Evolutionary conservation across 352 stramenopile species (phyloP).

Genomic region (Saprolegnia diclina): DNA sequence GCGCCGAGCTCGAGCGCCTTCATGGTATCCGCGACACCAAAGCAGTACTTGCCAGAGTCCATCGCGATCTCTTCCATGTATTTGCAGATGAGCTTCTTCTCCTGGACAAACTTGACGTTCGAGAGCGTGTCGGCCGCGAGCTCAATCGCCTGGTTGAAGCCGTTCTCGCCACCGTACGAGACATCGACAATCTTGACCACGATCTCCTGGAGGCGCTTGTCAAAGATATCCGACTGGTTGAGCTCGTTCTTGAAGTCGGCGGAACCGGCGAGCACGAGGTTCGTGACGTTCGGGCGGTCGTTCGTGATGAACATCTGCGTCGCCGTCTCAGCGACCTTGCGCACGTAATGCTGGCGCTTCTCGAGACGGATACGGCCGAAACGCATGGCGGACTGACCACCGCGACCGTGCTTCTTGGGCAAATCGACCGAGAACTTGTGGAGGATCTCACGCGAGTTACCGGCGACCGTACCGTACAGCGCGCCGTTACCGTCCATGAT

Average conservation of each 20-base stretch:
- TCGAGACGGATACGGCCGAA: conserved; percentile 99
- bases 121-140: conserved; percentile 94
- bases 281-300: conserved; percentile 96
- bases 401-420: conserved; percentile 99
- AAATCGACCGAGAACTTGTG: conserved; percentile 97
- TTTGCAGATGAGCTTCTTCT: conserved; percentile 99
- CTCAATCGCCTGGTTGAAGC: conserved; percentile 99
- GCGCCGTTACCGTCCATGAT: conserved; percentile 99
- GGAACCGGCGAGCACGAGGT: conserved; percentile 96
- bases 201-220: conserved; percentile 92
- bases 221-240: conserved; percentile 95
- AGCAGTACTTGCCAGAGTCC: conserved; percentile 99
- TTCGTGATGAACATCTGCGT: conserved; percentile 99
- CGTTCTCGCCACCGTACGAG: conserved; percentile 98
- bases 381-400: conserved; percentile 99
- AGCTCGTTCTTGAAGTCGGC: conserved; percentile 99
- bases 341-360: conserved; percentile 99
- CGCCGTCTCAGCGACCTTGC: conserved; percentile 97
- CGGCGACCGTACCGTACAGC: conserved; percentile 96
- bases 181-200: conserved; percentile 99
- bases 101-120: conserved; percentile 99
- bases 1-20: conserved; percentile 97
- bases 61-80: conserved; percentile 99
- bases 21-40: conserved; percentile 98
- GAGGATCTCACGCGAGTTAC: conserved; percentile 89